These are phyloP conservation scores for Ramalina intermedia DNA, from an alignment of 495 filamentous ascomycete genomes.

Conservation along the genomic window DNA sequence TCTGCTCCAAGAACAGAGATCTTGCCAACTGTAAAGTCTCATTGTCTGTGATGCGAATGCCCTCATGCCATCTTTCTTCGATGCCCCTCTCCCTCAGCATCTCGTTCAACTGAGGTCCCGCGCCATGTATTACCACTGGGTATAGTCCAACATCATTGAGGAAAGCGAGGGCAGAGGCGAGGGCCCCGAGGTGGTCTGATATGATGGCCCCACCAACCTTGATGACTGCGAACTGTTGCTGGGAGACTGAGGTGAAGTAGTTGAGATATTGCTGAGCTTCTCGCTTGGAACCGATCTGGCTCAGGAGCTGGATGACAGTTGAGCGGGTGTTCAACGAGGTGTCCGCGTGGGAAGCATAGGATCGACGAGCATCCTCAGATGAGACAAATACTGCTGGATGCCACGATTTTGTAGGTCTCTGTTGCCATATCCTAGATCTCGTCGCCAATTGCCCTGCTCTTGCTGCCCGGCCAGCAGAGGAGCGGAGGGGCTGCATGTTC, in stretches of 20 bases:
- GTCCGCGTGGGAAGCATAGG: slow-evolving; percentile 33
- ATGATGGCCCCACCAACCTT: slow-evolving; percentile 97
- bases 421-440: background rate
- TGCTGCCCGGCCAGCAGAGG: slow-evolving; percentile 1
- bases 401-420: background rate
- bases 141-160: slow-evolving; percentile 91
- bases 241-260: slow-evolving; percentile 93
- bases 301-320: slow-evolving; percentile 85
- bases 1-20: slow-evolving; percentile 89
- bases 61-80: slow-evolving; percentile 91
- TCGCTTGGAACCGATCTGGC: slow-evolving; percentile 91
- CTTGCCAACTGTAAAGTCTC: slow-evolving; percentile 86
- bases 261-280: slow-evolving; percentile 98
- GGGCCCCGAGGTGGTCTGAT: slow-evolving; percentile 81
- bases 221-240: slow-evolving; percentile 96
- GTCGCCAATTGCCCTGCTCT: slow-evolving; percentile 7
- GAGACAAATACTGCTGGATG: background rate
- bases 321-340: slow-evolving; percentile 51
- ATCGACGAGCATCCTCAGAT: slow-evolving; percentile 15
- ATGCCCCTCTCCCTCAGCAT: slow-evolving; percentile 84
- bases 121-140: slow-evolving; percentile 93
- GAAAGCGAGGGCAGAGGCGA: slow-evolving; percentile 79
- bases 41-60: slow-evolving; percentile 88
- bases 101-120: slow-evolving; percentile 90
- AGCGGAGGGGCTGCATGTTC: slow-evolving; percentile 10